These are phyloP conservation scores for Acorus gramineus DNA, from an alignment of 106 monocot species.

Conservation along the genomic window DNA sequence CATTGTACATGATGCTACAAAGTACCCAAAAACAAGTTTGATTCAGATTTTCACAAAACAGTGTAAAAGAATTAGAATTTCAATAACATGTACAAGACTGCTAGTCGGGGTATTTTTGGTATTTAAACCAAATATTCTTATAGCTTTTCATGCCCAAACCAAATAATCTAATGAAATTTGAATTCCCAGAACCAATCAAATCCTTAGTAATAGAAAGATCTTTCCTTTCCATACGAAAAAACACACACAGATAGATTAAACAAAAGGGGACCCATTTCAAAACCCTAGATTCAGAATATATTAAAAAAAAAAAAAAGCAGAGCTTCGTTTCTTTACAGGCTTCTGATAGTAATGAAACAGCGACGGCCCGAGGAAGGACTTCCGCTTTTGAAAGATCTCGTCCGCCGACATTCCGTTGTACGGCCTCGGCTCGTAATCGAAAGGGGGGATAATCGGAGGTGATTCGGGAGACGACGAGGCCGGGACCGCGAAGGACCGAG, in stretches of 20 bases:
- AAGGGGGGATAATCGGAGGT: conserved; percentile 54
- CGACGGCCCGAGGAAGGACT: conserved; percentile 72
- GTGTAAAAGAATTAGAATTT: no score
- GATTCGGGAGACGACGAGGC: background rate
- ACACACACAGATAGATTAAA: background rate
- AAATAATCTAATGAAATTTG: no score
- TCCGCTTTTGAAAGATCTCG: conserved; percentile 70
- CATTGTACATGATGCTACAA: no score
- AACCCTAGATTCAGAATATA: background rate
- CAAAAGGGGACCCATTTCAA: background rate
- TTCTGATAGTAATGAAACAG: conserved; percentile 90
- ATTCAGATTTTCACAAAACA: no score
- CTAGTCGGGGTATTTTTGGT: no score
- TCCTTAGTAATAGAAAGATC: background rate
- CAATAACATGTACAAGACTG: no score
- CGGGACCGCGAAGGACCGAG: conserved; percentile 10
- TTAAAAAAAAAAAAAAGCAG: background rate
- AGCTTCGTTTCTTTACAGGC: conserved; percentile 27
- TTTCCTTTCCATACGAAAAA: no score
- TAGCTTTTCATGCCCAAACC: no score
- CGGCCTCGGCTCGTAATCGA: conserved; percentile 62
- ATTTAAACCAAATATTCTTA: no score
- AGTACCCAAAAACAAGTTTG: no score
- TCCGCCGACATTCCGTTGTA: conserved; percentile 51
- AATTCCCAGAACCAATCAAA: background rate